These are phyloP conservation scores for Cladosporium sp. DNA, from an alignment of 2,329 filamentous ascomycete genomes.

Conservation along the genomic window DNA sequence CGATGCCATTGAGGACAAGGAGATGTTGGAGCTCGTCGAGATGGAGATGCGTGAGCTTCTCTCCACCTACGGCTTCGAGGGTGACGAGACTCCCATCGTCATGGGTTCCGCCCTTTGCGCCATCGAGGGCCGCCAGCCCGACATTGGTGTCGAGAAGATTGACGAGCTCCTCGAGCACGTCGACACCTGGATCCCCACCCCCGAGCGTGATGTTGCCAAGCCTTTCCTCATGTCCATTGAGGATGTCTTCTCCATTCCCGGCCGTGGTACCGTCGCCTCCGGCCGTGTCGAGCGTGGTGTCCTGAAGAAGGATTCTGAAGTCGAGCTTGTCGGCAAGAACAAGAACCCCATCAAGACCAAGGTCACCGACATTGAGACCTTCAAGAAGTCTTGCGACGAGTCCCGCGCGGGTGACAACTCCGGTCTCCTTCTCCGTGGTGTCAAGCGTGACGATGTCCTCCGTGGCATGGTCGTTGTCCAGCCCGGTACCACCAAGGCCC, in stretches of 20 bases:
- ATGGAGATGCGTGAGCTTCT: conserved; percentile 99
- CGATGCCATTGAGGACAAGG: conserved; percentile 92
- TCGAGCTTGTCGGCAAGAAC: conserved; percentile 91
- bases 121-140: conserved; percentile 79
- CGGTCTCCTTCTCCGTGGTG: conserved; percentile 89
- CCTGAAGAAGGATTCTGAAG: conserved; percentile 89
- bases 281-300: conserved; percentile 95
- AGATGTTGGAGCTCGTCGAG: conserved; percentile 99
- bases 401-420: conserved; percentile 97
- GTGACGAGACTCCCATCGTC: conserved; percentile 95
- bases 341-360: conserved; percentile 88
- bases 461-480: conserved; percentile 93
- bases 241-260: conserved; percentile 60
- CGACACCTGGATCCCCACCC: conserved; percentile 95
- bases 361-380: conserved; percentile 99
- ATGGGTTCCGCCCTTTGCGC: conserved; percentile 96
- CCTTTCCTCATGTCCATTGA: conserved; percentile 99
- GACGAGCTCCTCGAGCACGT: conserved; percentile 88
- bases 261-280: conserved; percentile 94
- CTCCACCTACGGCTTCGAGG: conserved; percentile 90
- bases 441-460: conserved; percentile 90
- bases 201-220: conserved; percentile 91
- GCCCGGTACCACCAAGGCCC: conserved; percentile 80
- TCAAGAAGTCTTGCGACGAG: conserved; percentile 99
- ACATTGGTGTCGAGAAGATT: conserved; percentile 85